Evolutionary conservation across 1,139 yeast genomes (phyloP).

Genomic region (Ogataea hybrid): DNA sequence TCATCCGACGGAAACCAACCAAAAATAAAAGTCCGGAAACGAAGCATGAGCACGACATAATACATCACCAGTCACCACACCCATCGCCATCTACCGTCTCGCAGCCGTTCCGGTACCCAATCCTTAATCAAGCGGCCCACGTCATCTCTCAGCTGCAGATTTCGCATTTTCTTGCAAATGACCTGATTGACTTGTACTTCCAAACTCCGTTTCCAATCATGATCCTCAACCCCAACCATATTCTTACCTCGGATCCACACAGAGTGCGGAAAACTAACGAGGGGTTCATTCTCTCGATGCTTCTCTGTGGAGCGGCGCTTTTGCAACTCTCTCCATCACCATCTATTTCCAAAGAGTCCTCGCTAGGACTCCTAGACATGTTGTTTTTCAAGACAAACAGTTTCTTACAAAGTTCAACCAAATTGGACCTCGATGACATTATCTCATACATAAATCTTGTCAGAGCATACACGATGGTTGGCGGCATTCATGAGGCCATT

Average conservation of each 20-base stretch:
- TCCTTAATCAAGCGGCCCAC: slow-evolving; percentile 9
- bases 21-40: slow-evolving; percentile 14
- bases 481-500: slow-evolving; percentile 7
- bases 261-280: slow-evolving; percentile 8
- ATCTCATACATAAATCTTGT: slow-evolving; percentile 16
- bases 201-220: slow-evolving; percentile 10
- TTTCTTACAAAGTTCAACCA: slow-evolving; percentile 14
- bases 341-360: slow-evolving; percentile 2
- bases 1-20: slow-evolving; percentile 25
- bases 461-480: slow-evolving; percentile 12
- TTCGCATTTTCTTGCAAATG: slow-evolving; percentile 6
- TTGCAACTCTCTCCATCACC: slow-evolving; percentile 3
- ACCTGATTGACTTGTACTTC: slow-evolving; percentile 12
- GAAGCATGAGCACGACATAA: background rate
- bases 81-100: background rate
- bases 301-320: slow-evolving; percentile 11
- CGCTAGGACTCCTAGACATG: slow-evolving; percentile 3
- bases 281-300: slow-evolving; percentile 10
- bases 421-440: slow-evolving; percentile 14
- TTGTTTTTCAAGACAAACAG: slow-evolving; percentile 6
- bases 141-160: slow-evolving; percentile 7
- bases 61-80: background rate
- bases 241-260: slow-evolving; percentile 3
- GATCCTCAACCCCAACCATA: slow-evolving; percentile 8
- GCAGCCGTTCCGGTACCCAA: slow-evolving; percentile 7